Evolutionary conservation across 2,329 filamentous ascomycete species (phyloP).

Genomic region (Cercospora nicotianae): DNA sequence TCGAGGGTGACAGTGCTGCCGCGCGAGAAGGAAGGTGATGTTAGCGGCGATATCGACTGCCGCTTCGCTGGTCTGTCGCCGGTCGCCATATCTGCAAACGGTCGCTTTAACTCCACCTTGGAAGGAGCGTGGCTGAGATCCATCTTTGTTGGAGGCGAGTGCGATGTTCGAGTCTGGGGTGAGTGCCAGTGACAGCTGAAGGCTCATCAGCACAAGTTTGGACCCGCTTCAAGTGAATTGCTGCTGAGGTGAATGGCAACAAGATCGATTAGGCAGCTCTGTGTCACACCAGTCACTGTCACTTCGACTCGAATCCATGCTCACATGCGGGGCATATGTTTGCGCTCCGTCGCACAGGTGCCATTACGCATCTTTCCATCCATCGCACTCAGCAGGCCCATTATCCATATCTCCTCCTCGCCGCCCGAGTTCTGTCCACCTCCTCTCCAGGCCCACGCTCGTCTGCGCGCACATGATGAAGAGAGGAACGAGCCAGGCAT

Average conservation of each 20-base stretch:
- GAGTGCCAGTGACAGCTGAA: not conserved
- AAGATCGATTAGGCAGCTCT: not conserved
- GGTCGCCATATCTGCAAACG: not conserved
- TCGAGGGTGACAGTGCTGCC: not conserved
- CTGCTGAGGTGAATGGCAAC: not conserved
- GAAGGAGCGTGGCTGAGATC: not conserved
- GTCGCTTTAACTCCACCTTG: constrained; percentile 5
- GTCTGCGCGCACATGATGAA: not conserved
- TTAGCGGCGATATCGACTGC: constrained; percentile 12
- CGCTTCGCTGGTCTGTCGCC: constrained; percentile 11
- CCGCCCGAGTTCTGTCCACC: not conserved
- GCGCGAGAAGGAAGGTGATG: not conserved
- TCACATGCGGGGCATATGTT: not conserved
- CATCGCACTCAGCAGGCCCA: not conserved
- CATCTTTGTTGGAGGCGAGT: not conserved
- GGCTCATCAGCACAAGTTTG: not conserved
- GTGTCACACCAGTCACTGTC: not conserved
- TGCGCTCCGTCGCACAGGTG: not conserved
- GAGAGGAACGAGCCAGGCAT: not conserved
- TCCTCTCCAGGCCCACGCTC: not conserved
- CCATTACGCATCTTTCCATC: not conserved
- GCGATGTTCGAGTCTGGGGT: not conserved
- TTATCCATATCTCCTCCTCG: not conserved
- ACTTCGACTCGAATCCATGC: not conserved
- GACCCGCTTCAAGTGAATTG: not conserved